phyloP scores from a whole-genome alignment of 441 rosid species.

The Syzygium malaccense region DNA sequence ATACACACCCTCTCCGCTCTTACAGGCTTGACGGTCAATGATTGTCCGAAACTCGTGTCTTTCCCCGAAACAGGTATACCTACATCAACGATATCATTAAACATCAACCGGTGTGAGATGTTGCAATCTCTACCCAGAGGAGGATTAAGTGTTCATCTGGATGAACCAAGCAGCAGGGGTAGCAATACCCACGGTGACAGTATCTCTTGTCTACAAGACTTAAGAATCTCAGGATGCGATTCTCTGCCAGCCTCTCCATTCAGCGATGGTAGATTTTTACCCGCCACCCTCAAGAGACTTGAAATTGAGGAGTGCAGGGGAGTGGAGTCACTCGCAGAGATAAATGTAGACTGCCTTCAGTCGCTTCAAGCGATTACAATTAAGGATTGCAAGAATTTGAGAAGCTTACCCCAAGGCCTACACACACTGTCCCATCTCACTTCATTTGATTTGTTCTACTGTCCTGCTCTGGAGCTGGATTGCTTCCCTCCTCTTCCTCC shows the following conservation, averaged over 20 bases:
- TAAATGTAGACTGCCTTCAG: not conserved
- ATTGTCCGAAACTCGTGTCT: not conserved
- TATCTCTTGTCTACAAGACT: not conserved
- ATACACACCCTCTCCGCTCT: not conserved
- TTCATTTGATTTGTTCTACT: not conserved
- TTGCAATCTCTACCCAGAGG: not conserved
- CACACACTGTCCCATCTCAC: not conserved
- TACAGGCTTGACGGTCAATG: fast-evolving
- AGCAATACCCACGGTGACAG: not conserved
- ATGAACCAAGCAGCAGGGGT: not conserved
- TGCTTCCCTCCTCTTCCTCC: not conserved
- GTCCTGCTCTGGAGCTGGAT: not conserved
- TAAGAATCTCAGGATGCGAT: fast-evolving
- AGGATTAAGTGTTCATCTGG: not conserved
- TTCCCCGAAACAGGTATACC: not conserved
- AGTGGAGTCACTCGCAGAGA: not conserved
- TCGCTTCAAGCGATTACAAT: not conserved
- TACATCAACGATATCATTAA: not conserved
- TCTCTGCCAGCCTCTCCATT: not conserved
- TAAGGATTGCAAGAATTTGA: not conserved
- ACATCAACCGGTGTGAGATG: fast-evolving
- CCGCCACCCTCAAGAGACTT: not conserved
- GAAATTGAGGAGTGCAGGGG: fast-evolving
- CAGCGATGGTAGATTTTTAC: not conserved
- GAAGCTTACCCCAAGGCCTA: not conserved